Evolutionary conservation across 768 basidiomycete genomes (phyloP), one percentile per base, ranked within the genome.

Genomic region (Infundibulicybe gibba): DNA sequence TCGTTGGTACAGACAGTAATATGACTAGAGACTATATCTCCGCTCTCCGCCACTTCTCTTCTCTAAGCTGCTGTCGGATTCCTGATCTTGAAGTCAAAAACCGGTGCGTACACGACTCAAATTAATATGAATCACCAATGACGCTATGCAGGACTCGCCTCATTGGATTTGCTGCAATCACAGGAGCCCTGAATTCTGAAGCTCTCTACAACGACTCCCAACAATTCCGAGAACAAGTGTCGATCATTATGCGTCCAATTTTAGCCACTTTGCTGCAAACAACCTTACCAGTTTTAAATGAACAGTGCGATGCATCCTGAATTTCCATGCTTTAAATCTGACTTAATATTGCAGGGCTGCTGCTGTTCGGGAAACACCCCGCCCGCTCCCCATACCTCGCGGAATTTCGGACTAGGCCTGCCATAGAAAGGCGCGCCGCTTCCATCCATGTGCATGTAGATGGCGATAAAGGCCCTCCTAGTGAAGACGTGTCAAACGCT

Each of bases 391-490:
- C 85, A 2, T 94, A 90, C 62, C 70, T 94, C 54, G 80, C 81
- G 11, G 91, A 94, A 59, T 95, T 94, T 55, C 80, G 90, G 32
- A 83, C 83, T 4, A 75, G 87, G 45, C 92, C 94, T 10, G 69
- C 83, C 2, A 70, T 83, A 12, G 89, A 94, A 61, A 72, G 94
- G 45, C 80, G 90, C 25, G 93, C 94, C 0, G 86, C 88, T 4
- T 95, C 93, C 1, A 87, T 97, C 12, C 93, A 94, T 60, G 69
- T 86, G 8, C 93, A 95, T 60, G 66, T 93, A 13, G 87, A 94
- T 53, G 93, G 93, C 9, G 90, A 97, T 56, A 80, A 83, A 42
- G 93, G 93, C 0, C 92, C 94, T 19, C 77, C 83, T 1, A 71
- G 69, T 42, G 63, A 67, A 1, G 93, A 94, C 54, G 87, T 95